Evolutionary conservation across 176 grass and related monocot genomes (phyloP).

Genomic region (Rhynchospora tenuis): DNA sequence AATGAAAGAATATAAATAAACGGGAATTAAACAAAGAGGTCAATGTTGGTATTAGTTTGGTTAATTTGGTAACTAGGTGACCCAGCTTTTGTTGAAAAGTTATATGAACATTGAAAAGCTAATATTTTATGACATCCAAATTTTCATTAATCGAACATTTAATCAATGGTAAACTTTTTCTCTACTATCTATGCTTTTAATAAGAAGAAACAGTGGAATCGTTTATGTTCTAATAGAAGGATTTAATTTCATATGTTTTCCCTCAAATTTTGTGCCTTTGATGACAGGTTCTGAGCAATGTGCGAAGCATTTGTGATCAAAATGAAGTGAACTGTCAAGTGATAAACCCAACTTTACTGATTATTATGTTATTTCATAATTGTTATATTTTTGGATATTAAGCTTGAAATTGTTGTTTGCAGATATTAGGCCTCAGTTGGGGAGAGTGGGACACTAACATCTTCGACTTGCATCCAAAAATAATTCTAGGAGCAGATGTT

Average conservation of each 20-base stretch:
- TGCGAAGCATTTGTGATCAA: constrained; percentile 48
- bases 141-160: not conserved
- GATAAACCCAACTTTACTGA: not conserved
- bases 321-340: constrained; percentile 58
- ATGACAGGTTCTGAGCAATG: constrained; percentile 62
- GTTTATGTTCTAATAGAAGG: not conserved
- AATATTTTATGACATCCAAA: not conserved
- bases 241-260: not conserved
- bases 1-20: not conserved
- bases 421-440: constrained; percentile 79
- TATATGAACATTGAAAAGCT: not conserved
- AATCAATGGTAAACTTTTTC: not conserved
- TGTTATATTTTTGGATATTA: not conserved
- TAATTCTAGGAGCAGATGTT: constrained; percentile 83
- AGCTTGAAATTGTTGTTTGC: constrained; percentile 13
- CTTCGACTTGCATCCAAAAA: constrained; percentile 59
- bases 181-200: not conserved
- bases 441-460: constrained; percentile 62
- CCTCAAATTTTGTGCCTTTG: constrained; percentile 10
- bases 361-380: not conserved
- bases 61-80: not conserved
- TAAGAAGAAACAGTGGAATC: not conserved
- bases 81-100: not conserved
- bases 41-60: not conserved
- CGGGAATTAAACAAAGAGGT: not conserved